Percentiles rank a stretch among this genome's conserved stretches.
Conservation (phyloP, 1,284 basidiomycete species). For the Pseudozyma pruni region DNA sequence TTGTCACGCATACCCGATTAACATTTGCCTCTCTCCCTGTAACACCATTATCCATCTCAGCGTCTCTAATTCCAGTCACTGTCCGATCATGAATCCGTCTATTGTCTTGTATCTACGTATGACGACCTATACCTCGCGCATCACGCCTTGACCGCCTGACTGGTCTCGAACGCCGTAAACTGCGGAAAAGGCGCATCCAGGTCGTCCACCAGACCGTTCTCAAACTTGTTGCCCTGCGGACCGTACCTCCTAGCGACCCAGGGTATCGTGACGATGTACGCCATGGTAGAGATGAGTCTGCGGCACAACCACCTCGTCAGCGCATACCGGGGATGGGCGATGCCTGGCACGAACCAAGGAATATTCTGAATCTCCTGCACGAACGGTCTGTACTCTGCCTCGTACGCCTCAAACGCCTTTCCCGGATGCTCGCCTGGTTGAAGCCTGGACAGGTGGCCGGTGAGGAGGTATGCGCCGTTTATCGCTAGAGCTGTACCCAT, state of each 20-base stretch:
- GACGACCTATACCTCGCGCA: neutral
- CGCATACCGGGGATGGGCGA: conserved; percentile 18
- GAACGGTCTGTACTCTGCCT: conserved; percentile 32
- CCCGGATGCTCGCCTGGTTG: conserved; percentile 14
- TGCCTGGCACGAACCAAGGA: conserved; percentile 29
- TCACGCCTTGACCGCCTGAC: neutral
- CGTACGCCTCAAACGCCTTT: conserved; percentile 34
- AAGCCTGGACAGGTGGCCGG: conserved; percentile 39
- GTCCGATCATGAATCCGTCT: neutral
- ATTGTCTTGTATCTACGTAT: neutral
- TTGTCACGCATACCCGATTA: neutral
- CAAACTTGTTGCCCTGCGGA: neutral
- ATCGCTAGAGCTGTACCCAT: conserved; percentile 53
- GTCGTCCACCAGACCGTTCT: conserved; percentile 10
- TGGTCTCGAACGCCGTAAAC: conserved; percentile 13
- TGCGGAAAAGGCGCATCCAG: conserved; percentile 18
- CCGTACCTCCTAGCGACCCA: conserved; percentile 10
- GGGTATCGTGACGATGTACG: conserved; percentile 3
- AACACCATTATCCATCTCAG: conserved; percentile 7
- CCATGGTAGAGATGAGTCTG: conserved; percentile 4
- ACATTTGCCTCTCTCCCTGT: conserved; percentile 2
- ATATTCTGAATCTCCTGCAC: conserved; percentile 40
- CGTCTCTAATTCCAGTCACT: conserved; percentile 1
- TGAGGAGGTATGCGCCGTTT: conserved; percentile 45
- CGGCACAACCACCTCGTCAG: conserved; percentile 13